Percentiles rank a stretch among this genome's conserved stretches.
Conservation (phyloP, 2,329 filamentous ascomycete genomes). For the Paecilomyces dactylethromorphus region DNA sequence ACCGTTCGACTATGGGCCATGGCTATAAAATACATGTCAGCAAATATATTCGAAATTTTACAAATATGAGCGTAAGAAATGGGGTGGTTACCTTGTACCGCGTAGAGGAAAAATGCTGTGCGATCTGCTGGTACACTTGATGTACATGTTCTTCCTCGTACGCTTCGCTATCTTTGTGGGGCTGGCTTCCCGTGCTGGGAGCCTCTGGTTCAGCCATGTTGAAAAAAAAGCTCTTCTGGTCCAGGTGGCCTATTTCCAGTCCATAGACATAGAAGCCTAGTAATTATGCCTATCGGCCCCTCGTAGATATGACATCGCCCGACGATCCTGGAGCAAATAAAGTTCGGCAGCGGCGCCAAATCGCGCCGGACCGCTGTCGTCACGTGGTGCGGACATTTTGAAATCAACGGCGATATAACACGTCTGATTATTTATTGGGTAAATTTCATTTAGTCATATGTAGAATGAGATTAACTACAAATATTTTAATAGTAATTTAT, state of each 20-base stretch:
- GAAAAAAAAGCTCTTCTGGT: not conserved
- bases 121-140: constrained; percentile 65
- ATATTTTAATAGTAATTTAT: no score
- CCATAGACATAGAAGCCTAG: not conserved
- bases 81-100: constrained; percentile 53
- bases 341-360: not conserved
- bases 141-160: constrained; percentile 91
- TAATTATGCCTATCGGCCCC: not conserved
- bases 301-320: not conserved
- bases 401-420: not conserved
- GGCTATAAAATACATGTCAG: constrained; percentile 45
- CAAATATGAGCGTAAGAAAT: constrained; percentile 2
- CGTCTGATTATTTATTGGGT: not conserved
- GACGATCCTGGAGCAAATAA: not conserved
- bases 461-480: no score
- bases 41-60: not conserved
- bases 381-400: constrained; percentile 6
- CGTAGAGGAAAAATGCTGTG: constrained; percentile 43
- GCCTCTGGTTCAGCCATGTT: not conserved
- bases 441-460: no score
- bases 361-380: not conserved
- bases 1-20: constrained; percentile 84
- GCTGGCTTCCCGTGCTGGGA: not conserved
- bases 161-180: constrained; percentile 12
- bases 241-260: no score